These are phyloP conservation scores for Oehlia diaphana DNA, from an alignment of 192 early-diverging fungal genomes.

Conservation along the genomic window DNA sequence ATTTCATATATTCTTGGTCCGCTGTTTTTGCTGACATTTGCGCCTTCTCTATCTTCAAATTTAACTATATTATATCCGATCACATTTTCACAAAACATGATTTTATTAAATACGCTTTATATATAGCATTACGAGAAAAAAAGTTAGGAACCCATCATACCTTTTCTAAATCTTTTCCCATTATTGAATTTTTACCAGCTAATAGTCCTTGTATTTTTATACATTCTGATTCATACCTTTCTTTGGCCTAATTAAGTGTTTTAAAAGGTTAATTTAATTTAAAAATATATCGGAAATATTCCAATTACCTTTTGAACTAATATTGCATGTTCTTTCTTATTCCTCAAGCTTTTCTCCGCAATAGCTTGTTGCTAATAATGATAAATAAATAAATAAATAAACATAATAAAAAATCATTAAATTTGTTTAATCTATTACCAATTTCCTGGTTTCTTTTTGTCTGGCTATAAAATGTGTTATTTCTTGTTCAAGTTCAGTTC, in stretches of 20 bases:
- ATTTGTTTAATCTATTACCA: slow-evolving; percentile 35
- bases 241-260: slow-evolving; percentile 37
- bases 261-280: neutral
- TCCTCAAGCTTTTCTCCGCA: slow-evolving; percentile 54
- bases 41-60: slow-evolving; percentile 44
- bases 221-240: slow-evolving; percentile 49
- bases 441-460: slow-evolving; percentile 65
- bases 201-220: slow-evolving; percentile 36
- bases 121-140: neutral
- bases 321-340: slow-evolving; percentile 49
- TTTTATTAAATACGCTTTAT: neutral
- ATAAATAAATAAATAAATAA: neutral
- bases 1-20: slow-evolving; percentile 56
- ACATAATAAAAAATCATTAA: neutral
- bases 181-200: slow-evolving; percentile 35
- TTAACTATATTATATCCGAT: slow-evolving; percentile 1
- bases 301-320: slow-evolving; percentile 47
- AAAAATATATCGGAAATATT: neutral
- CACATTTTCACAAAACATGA: neutral
- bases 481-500: slow-evolving; percentile 58
- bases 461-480: slow-evolving; percentile 61
- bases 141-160: neutral
- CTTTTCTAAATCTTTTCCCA: slow-evolving; percentile 46
- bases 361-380: slow-evolving; percentile 42
- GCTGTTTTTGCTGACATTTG: slow-evolving; percentile 39